Evolutionary conservation across 768 basidiomycete genomes (phyloP).

Genomic region (Fomitopsis pulvina): DNA sequence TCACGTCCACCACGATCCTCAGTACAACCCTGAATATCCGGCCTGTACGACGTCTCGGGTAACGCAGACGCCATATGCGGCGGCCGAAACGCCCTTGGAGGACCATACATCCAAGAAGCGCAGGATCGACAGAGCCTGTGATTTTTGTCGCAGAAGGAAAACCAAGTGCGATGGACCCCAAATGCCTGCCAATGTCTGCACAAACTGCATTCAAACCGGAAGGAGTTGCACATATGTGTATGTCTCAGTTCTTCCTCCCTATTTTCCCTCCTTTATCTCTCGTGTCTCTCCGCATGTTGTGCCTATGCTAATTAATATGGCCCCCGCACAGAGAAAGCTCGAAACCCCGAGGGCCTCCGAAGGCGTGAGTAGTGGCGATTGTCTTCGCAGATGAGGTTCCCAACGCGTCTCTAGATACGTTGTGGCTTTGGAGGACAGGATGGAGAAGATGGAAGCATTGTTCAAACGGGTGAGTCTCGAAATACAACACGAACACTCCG

Average conservation of each 20-base stretch:
- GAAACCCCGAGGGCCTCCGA: conserved; percentile 33
- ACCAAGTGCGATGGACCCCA: conserved; percentile 28
- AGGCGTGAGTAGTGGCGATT: conserved; percentile 25
- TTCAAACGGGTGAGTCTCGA: conserved; percentile 27
- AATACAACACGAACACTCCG: too few relatives aligned
- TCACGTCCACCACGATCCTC: conserved; percentile 14
- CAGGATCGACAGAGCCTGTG: conserved; percentile 28
- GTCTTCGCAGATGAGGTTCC: not conserved
- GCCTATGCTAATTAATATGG: not conserved
- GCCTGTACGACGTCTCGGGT: conserved; percentile 10
- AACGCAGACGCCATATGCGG: conserved; percentile 13
- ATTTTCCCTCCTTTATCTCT: not conserved
- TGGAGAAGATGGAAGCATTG: conserved; percentile 31
- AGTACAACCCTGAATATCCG: conserved; percentile 13
- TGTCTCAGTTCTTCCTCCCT: conserved; percentile 8
- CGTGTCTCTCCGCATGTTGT: not conserved
- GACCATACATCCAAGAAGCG: conserved; percentile 24
- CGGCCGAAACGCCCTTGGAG: conserved; percentile 14
- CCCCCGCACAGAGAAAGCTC: conserved; percentile 25
- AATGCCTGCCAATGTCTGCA: conserved; percentile 29
- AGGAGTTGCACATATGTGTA: conserved; percentile 30
- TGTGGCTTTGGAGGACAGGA: conserved; percentile 27
- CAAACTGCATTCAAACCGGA: conserved; percentile 28
- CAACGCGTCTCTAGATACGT: conserved; percentile 22
- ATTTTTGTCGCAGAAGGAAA: conserved; percentile 27